phyloP scores from a whole-genome alignment of 768 basidiomycete genomes.

The Gautieria morchelliformis region DNA sequence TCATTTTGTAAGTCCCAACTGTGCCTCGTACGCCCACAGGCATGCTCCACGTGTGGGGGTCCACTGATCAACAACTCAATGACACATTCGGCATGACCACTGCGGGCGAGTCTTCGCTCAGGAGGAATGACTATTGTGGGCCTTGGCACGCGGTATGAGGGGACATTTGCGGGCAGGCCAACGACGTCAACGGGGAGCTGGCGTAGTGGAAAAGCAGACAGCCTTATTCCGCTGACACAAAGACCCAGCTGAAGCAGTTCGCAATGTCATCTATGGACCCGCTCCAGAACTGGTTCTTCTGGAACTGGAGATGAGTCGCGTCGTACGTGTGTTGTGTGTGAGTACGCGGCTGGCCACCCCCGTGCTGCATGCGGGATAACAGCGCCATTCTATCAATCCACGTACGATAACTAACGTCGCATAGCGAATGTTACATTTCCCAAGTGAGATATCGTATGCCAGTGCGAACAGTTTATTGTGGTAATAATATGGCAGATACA shows the following conservation, averaged over 20 bases:
- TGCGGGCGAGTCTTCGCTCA: slow-evolving; percentile 87
- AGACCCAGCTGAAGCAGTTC: slow-evolving; percentile 57
- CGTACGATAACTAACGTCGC: too few relatives aligned
- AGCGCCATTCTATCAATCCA: too few relatives aligned
- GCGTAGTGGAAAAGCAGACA: slow-evolving; percentile 62
- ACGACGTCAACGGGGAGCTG: slow-evolving; percentile 50
- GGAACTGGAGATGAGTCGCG: slow-evolving; percentile 72
- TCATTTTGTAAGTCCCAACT: too few relatives aligned
- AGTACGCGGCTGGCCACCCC: background rate
- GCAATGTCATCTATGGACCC: slow-evolving; percentile 88
- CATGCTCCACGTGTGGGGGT: slow-evolving; percentile 74
- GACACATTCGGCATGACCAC: slow-evolving; percentile 68
- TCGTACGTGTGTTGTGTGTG: background rate
- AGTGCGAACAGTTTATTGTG: too few relatives aligned
- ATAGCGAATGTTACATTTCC: too few relatives aligned
- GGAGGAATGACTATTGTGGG: slow-evolving; percentile 73
- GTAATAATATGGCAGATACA: too few relatives aligned
- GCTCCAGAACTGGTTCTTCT: slow-evolving; percentile 95
- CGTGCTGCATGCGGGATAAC: slow-evolving; percentile 36
- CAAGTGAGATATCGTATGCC: too few relatives aligned
- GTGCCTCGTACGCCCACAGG: slow-evolving; percentile 44
- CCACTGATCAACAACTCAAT: slow-evolving; percentile 62
- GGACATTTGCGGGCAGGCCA: slow-evolving; percentile 43
- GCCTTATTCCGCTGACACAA: slow-evolving; percentile 51
- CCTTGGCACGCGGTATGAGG: slow-evolving; percentile 84